Percentiles rank a stretch among this genome's conserved stretches.
Evolutionary conservation across 2,329 filamentous ascomycete genomes (phyloP).

Genomic region (Shiraia sp.): DNA sequence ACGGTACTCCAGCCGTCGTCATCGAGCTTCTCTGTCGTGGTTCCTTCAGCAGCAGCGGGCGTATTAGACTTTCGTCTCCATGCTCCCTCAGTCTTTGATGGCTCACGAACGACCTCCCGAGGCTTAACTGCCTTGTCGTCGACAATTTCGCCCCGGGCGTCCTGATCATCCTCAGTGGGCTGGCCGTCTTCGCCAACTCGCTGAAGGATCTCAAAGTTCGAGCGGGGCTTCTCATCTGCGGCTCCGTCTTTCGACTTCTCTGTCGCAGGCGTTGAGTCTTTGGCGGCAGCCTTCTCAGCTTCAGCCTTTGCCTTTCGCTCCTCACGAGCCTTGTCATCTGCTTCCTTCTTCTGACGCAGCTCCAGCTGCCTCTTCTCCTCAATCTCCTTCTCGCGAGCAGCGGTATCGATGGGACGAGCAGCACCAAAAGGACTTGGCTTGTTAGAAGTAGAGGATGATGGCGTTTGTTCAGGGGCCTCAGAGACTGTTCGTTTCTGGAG

Average conservation of each 20-base stretch:
- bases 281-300: conserved; percentile 59
- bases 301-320: conserved; percentile 61
- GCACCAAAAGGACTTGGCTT: conserved; percentile 95
- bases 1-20: conserved; percentile 61
- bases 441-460: conserved; percentile 53
- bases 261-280: conserved; percentile 51
- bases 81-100: conserved; percentile 45
- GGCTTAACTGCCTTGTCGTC: conserved; percentile 60
- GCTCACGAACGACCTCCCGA: conserved; percentile 57
- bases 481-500: conserved; percentile 89
- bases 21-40: conserved; percentile 52
- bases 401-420: conserved; percentile 91
- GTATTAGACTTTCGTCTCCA: conserved; percentile 45
- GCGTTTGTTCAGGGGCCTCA: conserved; percentile 61
- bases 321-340: conserved; percentile 82
- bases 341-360: conserved; percentile 80
- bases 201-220: conserved; percentile 60
- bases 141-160: conserved; percentile 56
- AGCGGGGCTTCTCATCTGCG: conserved; percentile 50
- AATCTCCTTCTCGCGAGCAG: conserved; percentile 83
- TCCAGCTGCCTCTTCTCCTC: conserved; percentile 82
- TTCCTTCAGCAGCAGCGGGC: conserved; percentile 35
- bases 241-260: conserved; percentile 40
- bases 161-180: conserved; percentile 48
- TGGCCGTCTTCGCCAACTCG: conserved; percentile 44